A percentile compares a stretch with the other conserved stretches of the same genome.
These are phyloP conservation scores for Marchantia paleacea DNA, from an alignment of 225 moss, liverwort and hornwort species.

Conservation along the genomic window DNA sequence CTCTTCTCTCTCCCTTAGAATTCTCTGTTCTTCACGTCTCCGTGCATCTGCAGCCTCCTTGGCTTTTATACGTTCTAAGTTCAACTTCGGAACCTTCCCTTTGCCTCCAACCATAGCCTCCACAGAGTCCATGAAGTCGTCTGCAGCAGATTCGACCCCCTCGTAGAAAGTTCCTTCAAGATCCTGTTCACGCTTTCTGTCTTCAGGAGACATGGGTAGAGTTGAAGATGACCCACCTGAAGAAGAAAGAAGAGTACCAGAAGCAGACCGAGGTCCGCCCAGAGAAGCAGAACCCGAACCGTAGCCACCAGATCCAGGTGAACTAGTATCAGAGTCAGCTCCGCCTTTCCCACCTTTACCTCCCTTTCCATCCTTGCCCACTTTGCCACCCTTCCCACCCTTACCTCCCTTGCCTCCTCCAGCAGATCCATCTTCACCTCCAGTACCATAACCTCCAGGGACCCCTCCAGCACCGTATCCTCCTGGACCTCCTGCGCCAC, in stretches of 20 bases:
- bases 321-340: not conserved
- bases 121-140: slow-evolving; percentile 34
- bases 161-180: slow-evolving; percentile 35
- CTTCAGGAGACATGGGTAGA: slow-evolving; percentile 18
- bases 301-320: slow-evolving; percentile 3
- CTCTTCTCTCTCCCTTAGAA: slow-evolving; percentile 27
- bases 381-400: not conserved
- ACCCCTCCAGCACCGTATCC: not conserved
- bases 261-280: not conserved
- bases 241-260: slow-evolving; percentile 5
- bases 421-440: not conserved
- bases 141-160: slow-evolving; percentile 29
- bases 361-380: not conserved
- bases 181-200: slow-evolving; percentile 29
- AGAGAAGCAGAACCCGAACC: slow-evolving; percentile 17
- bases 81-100: slow-evolving; percentile 30
- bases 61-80: slow-evolving; percentile 32
- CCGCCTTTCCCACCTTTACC: slow-evolving; percentile 4
- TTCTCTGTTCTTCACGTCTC: slow-evolving; percentile 24
- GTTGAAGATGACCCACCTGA: slow-evolving; percentile 16
- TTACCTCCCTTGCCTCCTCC: not conserved
- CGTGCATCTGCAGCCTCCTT: slow-evolving; percentile 20
- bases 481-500: not conserved
- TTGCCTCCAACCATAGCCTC: slow-evolving; percentile 35
- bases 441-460: slow-evolving; percentile 6